Conservation (phyloP, 163 green algal species). For the Trebouxia gelatinosa region DNA sequence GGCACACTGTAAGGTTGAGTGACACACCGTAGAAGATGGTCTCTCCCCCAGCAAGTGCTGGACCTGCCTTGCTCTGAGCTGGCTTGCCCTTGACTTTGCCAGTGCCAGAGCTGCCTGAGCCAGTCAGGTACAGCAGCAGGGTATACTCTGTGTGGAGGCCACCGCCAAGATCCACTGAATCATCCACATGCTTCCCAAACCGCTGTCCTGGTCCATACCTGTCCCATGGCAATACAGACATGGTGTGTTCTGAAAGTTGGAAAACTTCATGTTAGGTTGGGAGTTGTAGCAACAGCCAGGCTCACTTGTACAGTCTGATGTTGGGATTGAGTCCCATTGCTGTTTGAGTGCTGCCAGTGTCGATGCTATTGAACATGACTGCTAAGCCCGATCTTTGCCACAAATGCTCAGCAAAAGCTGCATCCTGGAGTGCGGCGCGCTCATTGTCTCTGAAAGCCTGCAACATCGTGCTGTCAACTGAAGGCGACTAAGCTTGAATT, state of each 20-base stretch:
- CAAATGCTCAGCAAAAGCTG: conserved; percentile 50
- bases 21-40: conserved; percentile 78
- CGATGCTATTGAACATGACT: conserved; percentile 31
- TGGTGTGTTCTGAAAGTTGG: background rate
- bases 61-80: background rate
- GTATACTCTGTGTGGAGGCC: conserved; percentile 65
- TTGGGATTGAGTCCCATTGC: conserved; percentile 72
- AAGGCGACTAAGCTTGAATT: too few species aligned
- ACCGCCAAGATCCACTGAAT: conserved; percentile 46
- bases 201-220: conserved; percentile 65
- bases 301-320: conserved; percentile 67
- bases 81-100: background rate
- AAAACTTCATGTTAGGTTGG: background rate
- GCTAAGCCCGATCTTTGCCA: conserved; percentile 56
- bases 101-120: background rate
- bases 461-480: too few species aligned
- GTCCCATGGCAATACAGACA: background rate
- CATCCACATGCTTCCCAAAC: conserved; percentile 81
- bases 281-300: background rate
- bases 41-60: conserved; percentile 54
- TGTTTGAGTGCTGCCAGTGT: conserved; percentile 25
- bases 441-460: conserved; percentile 74
- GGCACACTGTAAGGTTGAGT: too few species aligned
- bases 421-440: conserved; percentile 49
- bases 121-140: conserved; percentile 75